Evolutionary conservation across 106 monocot genomes (phyloP), one percentile per base, ranked within the genome.

Genomic region (Narthecium ossifragum): DNA sequence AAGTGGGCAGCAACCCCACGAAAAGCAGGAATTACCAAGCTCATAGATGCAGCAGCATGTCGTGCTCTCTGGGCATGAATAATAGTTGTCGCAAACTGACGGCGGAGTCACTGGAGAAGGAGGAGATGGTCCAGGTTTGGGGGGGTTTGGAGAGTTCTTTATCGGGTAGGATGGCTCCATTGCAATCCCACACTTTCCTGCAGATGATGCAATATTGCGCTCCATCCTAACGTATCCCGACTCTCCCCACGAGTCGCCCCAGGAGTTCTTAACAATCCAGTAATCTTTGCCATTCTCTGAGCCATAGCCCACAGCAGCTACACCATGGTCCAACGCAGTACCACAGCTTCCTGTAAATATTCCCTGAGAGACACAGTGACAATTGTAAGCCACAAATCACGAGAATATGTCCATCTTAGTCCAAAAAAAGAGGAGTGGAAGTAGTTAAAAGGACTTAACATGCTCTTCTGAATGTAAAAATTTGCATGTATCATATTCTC

Each of bases 231-330:
- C 57, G 56, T 84, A 92, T 1, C 92, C 87, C 1, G 31, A 14
- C 73, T 88, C 88, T 14, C 88, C 88, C 92, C 92, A 92, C 1
- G 11, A 5, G 0, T 1, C 15, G 32, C 84, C 86, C 92, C 92
- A 92, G 1, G 88, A 88, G 70, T 92, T 92, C 46, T 59, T 84
- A 0, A 92, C 83, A 25, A 92, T 77, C 92, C 92, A 92, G 64
- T 88, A 92, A 48, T 84, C 88, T 60, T 68, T 79, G 21, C 88
- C 88, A 6, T 84, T 62, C 62, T 81, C 84, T 2, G 73, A 59
- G 37, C 92, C 92, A 26, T 92, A 92, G n/a, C 92, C 92, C 1
- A 92, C 88, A 0, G 72, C 83, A 0, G 63, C 61, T 4, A 92
- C 88, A 32, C 83, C 92, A 48, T 92, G 92, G 34, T 92, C 92